A percentile compares a stretch with the other conserved stretches of the same genome.
Conservation (phyloP, 202 grass and related monocot species). For the Saccharum hybrid region DNA sequence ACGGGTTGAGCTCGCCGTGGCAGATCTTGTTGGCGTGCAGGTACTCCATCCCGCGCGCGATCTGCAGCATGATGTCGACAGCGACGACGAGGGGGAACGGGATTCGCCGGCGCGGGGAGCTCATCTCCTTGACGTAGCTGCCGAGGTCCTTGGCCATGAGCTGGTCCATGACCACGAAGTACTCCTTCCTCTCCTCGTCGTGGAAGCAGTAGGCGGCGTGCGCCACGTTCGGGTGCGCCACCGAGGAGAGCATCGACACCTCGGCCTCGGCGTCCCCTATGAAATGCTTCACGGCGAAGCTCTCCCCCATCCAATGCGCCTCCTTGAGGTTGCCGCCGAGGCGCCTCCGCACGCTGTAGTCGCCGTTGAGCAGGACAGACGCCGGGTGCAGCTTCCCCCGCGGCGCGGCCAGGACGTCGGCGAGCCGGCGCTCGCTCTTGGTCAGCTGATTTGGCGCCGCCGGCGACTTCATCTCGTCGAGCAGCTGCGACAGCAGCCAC, state of each 20-base stretch:
- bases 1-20: conserved; percentile 79
- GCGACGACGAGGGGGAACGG: conserved; percentile 70
- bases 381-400: conserved; percentile 59
- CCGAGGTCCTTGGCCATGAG: conserved; percentile 75
- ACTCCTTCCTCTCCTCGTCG: conserved; percentile 80
- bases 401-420: conserved; percentile 60
- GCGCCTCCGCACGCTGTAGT: conserved; percentile 71
- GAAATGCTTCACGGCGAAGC: conserved; percentile 67
- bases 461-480: conserved; percentile 59
- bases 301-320: conserved; percentile 84
- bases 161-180: conserved; percentile 71
- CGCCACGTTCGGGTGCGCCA: conserved; percentile 69
- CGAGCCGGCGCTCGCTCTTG: conserved; percentile 59
- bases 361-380: conserved; percentile 62
- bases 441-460: conserved; percentile 49
- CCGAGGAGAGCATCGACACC: conserved; percentile 56
- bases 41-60: conserved; percentile 85
- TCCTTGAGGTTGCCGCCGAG: conserved; percentile 64
- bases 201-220: conserved; percentile 64
- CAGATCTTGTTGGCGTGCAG: conserved; percentile 70
- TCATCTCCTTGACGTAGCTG: conserved; percentile 66
- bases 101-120: conserved; percentile 52
- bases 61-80: conserved; percentile 88
- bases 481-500: conserved; percentile 66
- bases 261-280: conserved; percentile 63